These are phyloP conservation scores for Coniochaeta prunicola DNA, from an alignment of 2,329 filamentous ascomycete genomes.

Conservation along the genomic window DNA sequence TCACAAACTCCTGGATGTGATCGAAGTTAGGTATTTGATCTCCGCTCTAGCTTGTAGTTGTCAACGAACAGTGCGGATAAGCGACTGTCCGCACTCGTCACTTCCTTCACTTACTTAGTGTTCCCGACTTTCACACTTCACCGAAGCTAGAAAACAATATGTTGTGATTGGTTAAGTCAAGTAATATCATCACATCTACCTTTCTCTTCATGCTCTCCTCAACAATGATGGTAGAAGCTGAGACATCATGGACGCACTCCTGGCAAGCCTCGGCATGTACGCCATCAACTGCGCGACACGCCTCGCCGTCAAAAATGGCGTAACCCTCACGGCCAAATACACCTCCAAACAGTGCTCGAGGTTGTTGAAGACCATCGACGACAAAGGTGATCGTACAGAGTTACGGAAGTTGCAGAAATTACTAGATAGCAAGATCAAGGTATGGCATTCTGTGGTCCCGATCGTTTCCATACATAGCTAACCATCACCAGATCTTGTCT, in stretches of 20 bases:
- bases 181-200: not conserved
- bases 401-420: conserved; percentile 64
- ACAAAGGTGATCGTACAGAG: conserved; percentile 60
- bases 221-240: conserved; percentile 10
- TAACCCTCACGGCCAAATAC: conserved; percentile 78
- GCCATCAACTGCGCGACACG: conserved; percentile 68
- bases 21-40: too few species aligned
- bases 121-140: too few species aligned
- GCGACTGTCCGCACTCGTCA: not conserved
- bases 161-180: too few species aligned
- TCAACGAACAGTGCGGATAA: not conserved
- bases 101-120: not conserved
- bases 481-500: conserved; percentile 60
- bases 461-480: conserved; percentile 3
- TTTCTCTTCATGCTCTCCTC: not conserved
- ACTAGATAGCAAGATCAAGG: conserved; percentile 79
- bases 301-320: conserved; percentile 70
- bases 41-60: too few species aligned
- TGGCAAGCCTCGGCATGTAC: conserved; percentile 51
- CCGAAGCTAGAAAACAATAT: too few species aligned
- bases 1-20: not conserved
- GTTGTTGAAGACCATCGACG: conserved; percentile 69
- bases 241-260: conserved; percentile 61
- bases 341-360: conserved; percentile 76
- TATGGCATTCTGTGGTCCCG: conserved; percentile 21